Evolutionary conservation across 139 green algal genomes (phyloP).

Genomic region (Micractinium sp.): DNA sequence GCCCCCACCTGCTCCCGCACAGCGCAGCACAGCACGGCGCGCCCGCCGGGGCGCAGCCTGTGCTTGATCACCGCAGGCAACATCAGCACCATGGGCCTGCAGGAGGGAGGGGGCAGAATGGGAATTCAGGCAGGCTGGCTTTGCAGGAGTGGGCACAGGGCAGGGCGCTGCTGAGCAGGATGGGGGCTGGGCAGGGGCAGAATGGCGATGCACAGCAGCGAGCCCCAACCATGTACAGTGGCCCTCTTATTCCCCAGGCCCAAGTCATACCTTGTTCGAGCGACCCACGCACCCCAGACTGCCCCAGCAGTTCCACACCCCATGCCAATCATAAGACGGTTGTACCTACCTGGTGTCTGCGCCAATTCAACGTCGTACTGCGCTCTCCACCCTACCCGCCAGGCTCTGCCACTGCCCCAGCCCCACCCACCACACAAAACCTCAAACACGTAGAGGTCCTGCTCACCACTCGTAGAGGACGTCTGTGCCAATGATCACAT

Average conservation of each 20-base stretch:
- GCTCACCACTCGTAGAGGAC: constrained; percentile 78
- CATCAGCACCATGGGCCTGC: constrained; percentile 26
- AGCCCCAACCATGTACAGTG: too few species aligned
- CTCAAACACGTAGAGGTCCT: too few species aligned
- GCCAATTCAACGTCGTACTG: too few species aligned
- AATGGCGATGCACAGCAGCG: too few species aligned
- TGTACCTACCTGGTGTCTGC: too few species aligned
- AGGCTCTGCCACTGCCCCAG: neutral
- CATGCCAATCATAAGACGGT: too few species aligned
- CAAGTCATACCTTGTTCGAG: too few species aligned
- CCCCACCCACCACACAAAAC: neutral
- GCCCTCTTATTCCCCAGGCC: too few species aligned
- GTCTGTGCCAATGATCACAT: constrained; percentile 76
- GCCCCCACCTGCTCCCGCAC: constrained; percentile 53
- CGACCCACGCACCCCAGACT: too few species aligned
- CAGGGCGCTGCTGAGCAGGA: neutral
- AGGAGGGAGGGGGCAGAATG: neutral
- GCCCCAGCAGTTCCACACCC: too few species aligned
- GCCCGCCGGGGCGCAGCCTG: constrained; percentile 55
- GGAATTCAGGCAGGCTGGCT: neutral
- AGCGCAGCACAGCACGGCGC: constrained; percentile 67
- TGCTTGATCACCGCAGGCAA: constrained; percentile 72
- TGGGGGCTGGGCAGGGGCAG: too few species aligned
- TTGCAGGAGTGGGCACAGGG: neutral
- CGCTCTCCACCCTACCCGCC: too few species aligned